These are phyloP conservation scores for Spergularia marina DNA, from an alignment of 148 eudicot species.

Conservation along the genomic window DNA sequence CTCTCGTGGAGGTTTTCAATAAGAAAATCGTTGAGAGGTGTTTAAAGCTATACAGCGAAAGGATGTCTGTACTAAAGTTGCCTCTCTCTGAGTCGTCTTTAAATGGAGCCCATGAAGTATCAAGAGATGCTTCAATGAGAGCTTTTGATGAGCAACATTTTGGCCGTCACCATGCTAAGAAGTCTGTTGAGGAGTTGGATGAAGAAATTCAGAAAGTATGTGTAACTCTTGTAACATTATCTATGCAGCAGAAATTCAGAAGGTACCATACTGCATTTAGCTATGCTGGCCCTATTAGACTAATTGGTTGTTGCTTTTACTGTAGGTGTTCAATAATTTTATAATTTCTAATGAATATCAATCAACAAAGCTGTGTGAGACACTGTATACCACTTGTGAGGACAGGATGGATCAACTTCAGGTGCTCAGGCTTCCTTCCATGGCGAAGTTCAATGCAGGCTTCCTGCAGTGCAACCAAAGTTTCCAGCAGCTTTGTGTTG, in stretches of 20 bases:
- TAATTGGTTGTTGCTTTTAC: background rate
- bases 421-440: slow-evolving; percentile 87
- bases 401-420: slow-evolving; percentile 98
- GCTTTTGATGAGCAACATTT: slow-evolving; percentile 87
- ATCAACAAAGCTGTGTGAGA: slow-evolving; percentile 88
- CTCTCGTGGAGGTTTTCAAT: slow-evolving; percentile 94
- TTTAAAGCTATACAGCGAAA: slow-evolving; percentile 62
- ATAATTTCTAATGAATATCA: slow-evolving; percentile 74
- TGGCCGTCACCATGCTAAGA: slow-evolving; percentile 92
- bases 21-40: slow-evolving; percentile 88
- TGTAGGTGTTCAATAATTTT: slow-evolving; percentile 69
- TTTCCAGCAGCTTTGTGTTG: slow-evolving; percentile 76
- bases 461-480: slow-evolving; percentile 83
- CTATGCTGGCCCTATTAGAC: background rate
- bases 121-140: slow-evolving; percentile 54
- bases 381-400: slow-evolving; percentile 72
- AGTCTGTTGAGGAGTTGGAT: slow-evolving; percentile 69
- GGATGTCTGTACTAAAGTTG: slow-evolving; percentile 55
- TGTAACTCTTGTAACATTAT: background rate
- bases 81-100: slow-evolving; percentile 61
- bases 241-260: background rate
- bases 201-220: slow-evolving; percentile 84
- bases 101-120: slow-evolving; percentile 53
- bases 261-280: background rate
- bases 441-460: slow-evolving; percentile 96